A percentile compares a stretch with the other conserved stretches of the same genome.
Evolutionary conservation across 345 rosid species (phyloP).

Genomic region (Anacardium occidentale): DNA sequence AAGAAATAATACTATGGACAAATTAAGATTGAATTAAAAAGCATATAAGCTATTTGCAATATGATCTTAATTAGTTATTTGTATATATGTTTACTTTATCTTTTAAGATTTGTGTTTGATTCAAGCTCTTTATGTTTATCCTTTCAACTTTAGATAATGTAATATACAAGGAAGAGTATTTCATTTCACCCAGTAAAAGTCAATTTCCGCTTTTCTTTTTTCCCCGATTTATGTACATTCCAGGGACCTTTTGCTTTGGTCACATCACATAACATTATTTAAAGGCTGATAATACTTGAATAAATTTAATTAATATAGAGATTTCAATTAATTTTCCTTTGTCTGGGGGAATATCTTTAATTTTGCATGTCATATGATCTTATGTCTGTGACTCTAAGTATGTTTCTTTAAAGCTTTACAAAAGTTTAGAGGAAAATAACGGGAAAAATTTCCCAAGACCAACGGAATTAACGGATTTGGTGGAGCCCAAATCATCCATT

Average conservation of each 20-base stretch:
- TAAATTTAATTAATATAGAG: no score
- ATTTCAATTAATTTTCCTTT: no score
- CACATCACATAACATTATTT: no score
- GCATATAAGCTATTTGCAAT: no score
- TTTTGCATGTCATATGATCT: no score
- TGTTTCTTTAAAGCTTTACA: not conserved
- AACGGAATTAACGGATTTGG: not conserved
- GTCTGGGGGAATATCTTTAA: no score
- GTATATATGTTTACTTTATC: not conserved
- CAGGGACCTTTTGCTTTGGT: not conserved
- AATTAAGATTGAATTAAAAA: not conserved
- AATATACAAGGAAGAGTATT: not conserved
- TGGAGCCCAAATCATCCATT: slow-evolving; percentile 9
- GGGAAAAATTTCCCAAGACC: not conserved
- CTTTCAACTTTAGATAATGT: not conserved
- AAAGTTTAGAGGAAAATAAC: not conserved
- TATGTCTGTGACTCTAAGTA: no score
- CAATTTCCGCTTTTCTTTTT: not conserved
- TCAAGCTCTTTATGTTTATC: not conserved
- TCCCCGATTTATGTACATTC: not conserved
- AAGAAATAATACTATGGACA: no score
- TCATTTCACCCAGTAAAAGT: not conserved
- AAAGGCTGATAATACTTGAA: no score
- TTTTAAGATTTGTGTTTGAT: not conserved
- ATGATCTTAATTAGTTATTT: no score